Evolutionary conservation across 768 basidiomycete species (phyloP), one percentile per base, ranked within the genome.

Genomic region (Tulasnella sp.): DNA sequence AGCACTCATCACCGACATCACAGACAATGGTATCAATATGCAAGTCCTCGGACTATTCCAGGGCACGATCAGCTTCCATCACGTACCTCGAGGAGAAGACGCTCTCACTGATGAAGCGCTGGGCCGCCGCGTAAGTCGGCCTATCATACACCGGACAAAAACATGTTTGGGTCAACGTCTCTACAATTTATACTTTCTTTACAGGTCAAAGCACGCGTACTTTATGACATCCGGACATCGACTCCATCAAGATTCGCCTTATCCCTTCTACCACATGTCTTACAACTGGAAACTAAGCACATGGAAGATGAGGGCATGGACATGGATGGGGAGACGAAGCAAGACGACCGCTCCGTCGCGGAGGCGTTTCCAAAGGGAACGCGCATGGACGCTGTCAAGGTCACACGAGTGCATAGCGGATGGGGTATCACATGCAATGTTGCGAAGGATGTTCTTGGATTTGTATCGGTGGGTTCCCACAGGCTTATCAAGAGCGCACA

Each of bases 21-120:
- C 82, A 43, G 75, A 84, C 15, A 77, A 73, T 24, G 96, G 96
- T 17, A 73, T 97, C 32, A 88, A 88, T 68, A 73, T 98, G 29
- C 94, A 95, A 71, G 75, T 97, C 17, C 78, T 94, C 24, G 93
- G 91, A 0, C 94, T 86, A 70, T 98, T 92, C 71, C 85, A 89
- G 38, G 95, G 92, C 30, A 95, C 91, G 0, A 77, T 88, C 24
- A 93, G 96, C 67, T 76, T 81, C 34, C 79, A 85, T 60, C 95
- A 98, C 71, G 72, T 95, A 13, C 52, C 52, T 4, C 27, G 52
- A 15, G 34, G 42, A 21, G 27, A 32, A 13, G 27, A 17, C 29
- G 23, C 52, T 4, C 52, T 32, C 29, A 15, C 32, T 23, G 42
- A 53, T n/a, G 32, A 21, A 1, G 42, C 34, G 34, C 15, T 38